Evolutionary conservation across 176 grass and related monocot genomes (phyloP).

Genomic region (Coix lacrymajobi): DNA sequence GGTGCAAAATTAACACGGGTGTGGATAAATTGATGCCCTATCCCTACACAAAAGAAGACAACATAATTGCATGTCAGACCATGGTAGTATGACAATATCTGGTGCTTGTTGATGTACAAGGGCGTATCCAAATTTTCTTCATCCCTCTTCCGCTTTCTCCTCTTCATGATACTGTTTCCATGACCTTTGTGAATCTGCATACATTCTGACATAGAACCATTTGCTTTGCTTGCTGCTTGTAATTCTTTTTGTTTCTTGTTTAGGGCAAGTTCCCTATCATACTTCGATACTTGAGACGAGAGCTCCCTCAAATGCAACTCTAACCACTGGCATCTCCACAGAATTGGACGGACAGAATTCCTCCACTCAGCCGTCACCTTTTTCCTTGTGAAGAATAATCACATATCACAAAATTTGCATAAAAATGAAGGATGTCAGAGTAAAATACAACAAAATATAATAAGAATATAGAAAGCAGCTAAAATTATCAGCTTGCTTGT

Average conservation of each 20-base stretch:
- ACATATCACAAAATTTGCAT: not conserved
- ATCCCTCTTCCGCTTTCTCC: conserved; percentile 69
- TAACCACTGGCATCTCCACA: conserved; percentile 86
- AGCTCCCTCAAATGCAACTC: conserved; percentile 77
- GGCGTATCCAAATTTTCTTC: conserved; percentile 52
- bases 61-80: conserved; percentile 40
- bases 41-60: conserved; percentile 20
- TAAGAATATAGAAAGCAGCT: not conserved
- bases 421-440: conserved; percentile 14
- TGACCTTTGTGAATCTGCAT: conserved; percentile 29
- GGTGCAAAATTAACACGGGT: not conserved
- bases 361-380: conserved; percentile 86
- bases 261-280: conserved; percentile 73
- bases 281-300: conserved; percentile 60
- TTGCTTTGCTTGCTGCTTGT: conserved; percentile 50
- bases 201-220: conserved; percentile 48
- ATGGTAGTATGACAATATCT: conserved; percentile 76
- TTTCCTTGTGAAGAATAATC: conserved; percentile 54
- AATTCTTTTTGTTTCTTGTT: conserved; percentile 62
- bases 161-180: conserved; percentile 65
- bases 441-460: conserved; percentile 20
- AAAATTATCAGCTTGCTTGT: not conserved
- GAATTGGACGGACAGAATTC: conserved; percentile 55
- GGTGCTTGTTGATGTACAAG: conserved; percentile 65
- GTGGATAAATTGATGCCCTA: conserved; percentile 9